Percentiles rank a stretch among this genome's conserved stretches.
These are phyloP conservation scores for Botrytis galanthina DNA, from an alignment of 2,329 filamentous ascomycete species.

Conservation along the genomic window DNA sequence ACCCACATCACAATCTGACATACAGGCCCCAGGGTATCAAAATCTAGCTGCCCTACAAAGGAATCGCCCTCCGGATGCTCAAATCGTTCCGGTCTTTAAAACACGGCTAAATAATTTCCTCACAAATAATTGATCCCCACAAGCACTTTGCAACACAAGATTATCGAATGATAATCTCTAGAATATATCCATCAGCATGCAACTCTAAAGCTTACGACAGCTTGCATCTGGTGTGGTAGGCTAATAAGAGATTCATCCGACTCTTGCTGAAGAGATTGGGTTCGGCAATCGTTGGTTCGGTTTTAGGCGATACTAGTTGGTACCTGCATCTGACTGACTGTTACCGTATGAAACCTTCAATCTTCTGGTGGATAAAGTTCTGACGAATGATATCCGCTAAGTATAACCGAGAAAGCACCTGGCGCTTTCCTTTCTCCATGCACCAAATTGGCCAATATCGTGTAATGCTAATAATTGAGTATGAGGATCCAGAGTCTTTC, in stretches of 20 bases:
- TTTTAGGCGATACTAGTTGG: not conserved
- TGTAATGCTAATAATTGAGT: not conserved
- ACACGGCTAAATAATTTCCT: not conserved
- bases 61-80: not conserved
- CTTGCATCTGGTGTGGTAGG: not conserved
- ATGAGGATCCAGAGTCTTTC: not conserved
- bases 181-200: not conserved
- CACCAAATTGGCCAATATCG: not conserved
- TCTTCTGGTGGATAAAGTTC: not conserved
- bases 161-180: not conserved
- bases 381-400: not conserved
- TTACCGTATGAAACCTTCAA: not conserved
- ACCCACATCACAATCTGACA: not conserved
- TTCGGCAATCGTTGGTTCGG: not conserved
- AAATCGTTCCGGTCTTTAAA: not conserved
- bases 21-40: not conserved
- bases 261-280: not conserved
- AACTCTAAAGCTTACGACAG: not conserved
- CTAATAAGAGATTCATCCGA: not conserved
- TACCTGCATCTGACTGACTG: not conserved
- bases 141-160: not conserved
- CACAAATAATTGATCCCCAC: not conserved
- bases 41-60: not conserved
- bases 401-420: not conserved
- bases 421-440: not conserved